Percentiles rank a stretch among this genome's conserved stretches.
These are phyloP conservation scores for Forsythia viridissima DNA, from an alignment of 257 asterid genomes.

Conservation along the genomic window DNA sequence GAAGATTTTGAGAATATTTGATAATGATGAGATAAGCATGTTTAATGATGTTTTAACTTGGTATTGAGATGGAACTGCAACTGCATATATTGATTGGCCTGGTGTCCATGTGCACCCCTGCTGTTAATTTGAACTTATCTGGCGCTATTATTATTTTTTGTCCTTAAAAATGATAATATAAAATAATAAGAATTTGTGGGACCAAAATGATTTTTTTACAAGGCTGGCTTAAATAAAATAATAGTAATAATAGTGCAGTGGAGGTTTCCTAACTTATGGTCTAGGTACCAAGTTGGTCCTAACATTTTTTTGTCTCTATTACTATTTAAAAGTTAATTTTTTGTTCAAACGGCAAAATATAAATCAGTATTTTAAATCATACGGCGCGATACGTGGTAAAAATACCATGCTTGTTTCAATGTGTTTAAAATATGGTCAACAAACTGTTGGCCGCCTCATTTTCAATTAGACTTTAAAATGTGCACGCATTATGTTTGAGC, in stretches of 20 bases:
- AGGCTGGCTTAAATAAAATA: not conserved
- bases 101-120: not conserved
- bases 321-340: not conserved
- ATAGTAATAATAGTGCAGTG: not conserved
- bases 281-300: not conserved
- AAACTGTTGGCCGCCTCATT: too few relatives aligned
- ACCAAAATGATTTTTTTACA: not conserved
- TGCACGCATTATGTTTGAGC: too few relatives aligned
- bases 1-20: not conserved
- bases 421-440: too few relatives aligned
- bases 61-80: not conserved
- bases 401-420: too few relatives aligned
- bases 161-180: not conserved
- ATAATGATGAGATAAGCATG: not conserved
- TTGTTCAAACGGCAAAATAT: too few relatives aligned
- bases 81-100: too few relatives aligned
- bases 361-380: too few relatives aligned
- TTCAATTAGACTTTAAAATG: too few relatives aligned
- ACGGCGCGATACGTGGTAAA: too few relatives aligned
- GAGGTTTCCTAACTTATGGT: not conserved
- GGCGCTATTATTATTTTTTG: not conserved
- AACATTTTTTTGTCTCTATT: too few relatives aligned
- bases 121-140: not conserved
- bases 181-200: not conserved
- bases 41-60: not conserved